phyloP scores from a whole-genome alignment of 305 asterid species.

The Fraxinus xanthoxyloides region DNA sequence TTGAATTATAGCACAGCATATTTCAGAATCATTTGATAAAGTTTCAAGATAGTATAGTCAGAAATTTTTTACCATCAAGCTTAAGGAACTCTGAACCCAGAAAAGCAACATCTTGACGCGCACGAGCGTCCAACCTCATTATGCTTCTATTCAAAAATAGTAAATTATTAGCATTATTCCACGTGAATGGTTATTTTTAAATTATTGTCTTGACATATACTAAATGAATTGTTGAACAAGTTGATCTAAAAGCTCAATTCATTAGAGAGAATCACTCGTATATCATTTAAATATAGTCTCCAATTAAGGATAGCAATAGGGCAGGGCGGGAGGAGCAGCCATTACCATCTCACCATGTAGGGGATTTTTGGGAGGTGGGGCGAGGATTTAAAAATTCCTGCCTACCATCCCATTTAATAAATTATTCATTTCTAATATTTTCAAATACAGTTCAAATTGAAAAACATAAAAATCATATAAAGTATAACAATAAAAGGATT shows the following conservation, averaged over 20 bases:
- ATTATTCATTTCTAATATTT: background rate
- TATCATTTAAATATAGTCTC: background rate
- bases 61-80: conserved; percentile 67
- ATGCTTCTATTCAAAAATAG: conserved; percentile 53
- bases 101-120: conserved; percentile 86
- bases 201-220: background rate
- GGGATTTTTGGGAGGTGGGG: background rate
- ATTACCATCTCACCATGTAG: background rate
- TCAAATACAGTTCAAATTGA: background rate
- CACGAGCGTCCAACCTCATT: conserved; percentile 88
- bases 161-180: conserved; percentile 14
- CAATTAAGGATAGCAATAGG: background rate
- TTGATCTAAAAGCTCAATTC: background rate
- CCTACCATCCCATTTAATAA: background rate
- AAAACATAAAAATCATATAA: too few relatives aligned
- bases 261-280: background rate
- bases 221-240: background rate
- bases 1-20: background rate
- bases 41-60: background rate
- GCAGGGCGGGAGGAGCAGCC: background rate
- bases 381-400: background rate
- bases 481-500: background rate
- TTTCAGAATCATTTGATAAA: background rate
- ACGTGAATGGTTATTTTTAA: conserved; percentile 1
- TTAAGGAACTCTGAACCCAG: conserved; percentile 87